Base-by-base conservation (phyloP, 768 basidiomycete species). In the Russula griseocarnosa region DNA sequence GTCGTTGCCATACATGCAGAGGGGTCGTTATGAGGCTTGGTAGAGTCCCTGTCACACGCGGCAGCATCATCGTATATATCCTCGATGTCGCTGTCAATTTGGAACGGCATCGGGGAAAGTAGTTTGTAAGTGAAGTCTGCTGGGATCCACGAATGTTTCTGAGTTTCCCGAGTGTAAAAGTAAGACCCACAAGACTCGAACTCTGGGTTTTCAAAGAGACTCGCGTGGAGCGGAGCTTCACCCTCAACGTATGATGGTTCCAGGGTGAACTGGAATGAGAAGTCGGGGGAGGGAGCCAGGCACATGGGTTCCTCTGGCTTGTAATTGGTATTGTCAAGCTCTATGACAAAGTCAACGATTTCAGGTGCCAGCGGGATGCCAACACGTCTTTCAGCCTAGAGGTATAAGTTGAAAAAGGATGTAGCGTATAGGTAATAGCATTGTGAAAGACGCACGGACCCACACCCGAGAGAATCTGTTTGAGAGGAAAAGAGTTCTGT, bases 311-410 rank as follows among this genome's bases (percentile, higher is more conserved):
- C 16, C 24, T 18, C 22, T n/a, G 24, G 5, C 26, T 22, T 7
- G 42, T 60, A 60, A 34, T 55, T 40, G 22, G 47, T 18, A 32
- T 64, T 60, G 38, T 60, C 58, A 16, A 42, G 53, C 22, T 64
- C 63, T 18, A 60, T 38, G 22, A 53, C 46, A 55, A 50, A 64
- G 53, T 64, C 58, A 14, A 49, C 54, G 11, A 64, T 36, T 5
- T 52, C 26, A n/a, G 28, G 47, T 5, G 40, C 11, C 16, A 10
- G 24, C 24, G 52, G 26, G 16, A 28, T 18, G 22, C 38, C 26
- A 28, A 28, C 24, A 3, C 20, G 38, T 50, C 38, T 42, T 55
- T 34, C 53, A 60, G 13, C 42, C 63, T 60, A 50, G 8, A 3
- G 24, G 54, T 42, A 46, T 28, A 38, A 5, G 28, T 55, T 40